Base-by-base conservation (phyloP, 228 moss, liverwort and hornwort genomes). In the Sphagnum magellanicum region DNA sequence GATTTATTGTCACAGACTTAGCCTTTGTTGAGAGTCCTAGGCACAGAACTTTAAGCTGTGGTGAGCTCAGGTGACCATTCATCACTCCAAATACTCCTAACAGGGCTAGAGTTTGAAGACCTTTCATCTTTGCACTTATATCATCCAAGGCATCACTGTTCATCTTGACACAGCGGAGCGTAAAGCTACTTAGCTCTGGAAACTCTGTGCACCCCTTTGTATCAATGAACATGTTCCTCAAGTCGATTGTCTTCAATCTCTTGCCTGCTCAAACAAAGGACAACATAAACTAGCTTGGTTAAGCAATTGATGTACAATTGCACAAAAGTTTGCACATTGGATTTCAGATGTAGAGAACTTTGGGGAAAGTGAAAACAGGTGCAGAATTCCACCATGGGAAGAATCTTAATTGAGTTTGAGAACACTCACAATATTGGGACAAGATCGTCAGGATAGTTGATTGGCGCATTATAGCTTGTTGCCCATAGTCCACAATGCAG, bases 191-290 rank as follows among this genome's bases (percentile, higher is more conserved):
- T 71, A 87, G 6, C 60, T 16, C 55, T 4, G 80, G 80, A 55
- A 55, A 8, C 12, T 12, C 55, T 1, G 8, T 1, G 1, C 12
- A 8, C 8, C 62, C 80, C 12, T 49, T 72, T 4, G 74, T 69
- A 47, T 83, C 87, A 13, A 87, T 68, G 57, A 87, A 87, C 87
- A 87, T 83, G 67, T 87, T 87, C 53, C 87, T 78, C 64, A 87
- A 66, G 66, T 87, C 87, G 63, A 87, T 63, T 2, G 76, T 87
- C 76, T 71, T 76, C 52, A 87, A 63, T 52, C 63, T 8, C 63
- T 74, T 76, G 81, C 87, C 87, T 87, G 74, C 49, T 46, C 64
- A 50, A 10, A 12, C 55, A 32, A 32, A 32, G 17, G 17, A 17
- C 17, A 0, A 17, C 17, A 17, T 17, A 17, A 32, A 32, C 32